Base-by-base conservation (phyloP, 208 protist species). In the Acanthamoeba royreba region DNA sequence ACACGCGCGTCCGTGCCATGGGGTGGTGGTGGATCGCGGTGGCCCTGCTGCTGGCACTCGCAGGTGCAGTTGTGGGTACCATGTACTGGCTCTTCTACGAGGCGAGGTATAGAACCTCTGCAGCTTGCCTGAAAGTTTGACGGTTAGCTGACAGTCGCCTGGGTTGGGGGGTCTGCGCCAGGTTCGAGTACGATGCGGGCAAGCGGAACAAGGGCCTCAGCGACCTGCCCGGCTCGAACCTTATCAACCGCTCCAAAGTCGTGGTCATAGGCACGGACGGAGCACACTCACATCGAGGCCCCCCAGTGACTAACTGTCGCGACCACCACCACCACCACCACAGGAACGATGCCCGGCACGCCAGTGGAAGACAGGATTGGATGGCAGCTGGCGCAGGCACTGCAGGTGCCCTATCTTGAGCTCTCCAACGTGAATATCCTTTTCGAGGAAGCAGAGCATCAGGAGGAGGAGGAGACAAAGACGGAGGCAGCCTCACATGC, bases 311-410 rank as follows among this genome's bases (percentile, higher is more conserved):
- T 13, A 69, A 7, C 5, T 25, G 25, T 7, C n/a, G 9, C n/a
- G 25, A 33, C n/a, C 5, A 8, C n/a, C 25, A 7, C 13, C 33
- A 69, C 9, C 58, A 13, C 49, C 49, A 55, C 49, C 19, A 25
- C 72, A 83, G 72, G 72, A 4, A 83, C 72, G 0, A 83, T 83
- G 72, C 72, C 72, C 72, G 72, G 72, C 72, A 83, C 72, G 72
- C 72, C 72, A 0, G 42, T 83, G 1, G 72, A 83, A 40, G 72
- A 83, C n/a, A 13, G 72, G 3, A 38, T 43, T 7, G 72, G 42
- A 25, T 83, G 72, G 72, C 35, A 31, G 42, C 28, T 83, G 15
- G 72, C 72, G 25, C 72, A 83, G n/a, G 72, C 35, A n/a, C n/a
- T 83, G 28, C 25, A 83, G 17, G 72, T 83, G 35, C 72, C 72